Evolutionary conservation across 352 stramenopile genomes (phyloP).

Genomic region (Salisapilia sapeloensis): DNA sequence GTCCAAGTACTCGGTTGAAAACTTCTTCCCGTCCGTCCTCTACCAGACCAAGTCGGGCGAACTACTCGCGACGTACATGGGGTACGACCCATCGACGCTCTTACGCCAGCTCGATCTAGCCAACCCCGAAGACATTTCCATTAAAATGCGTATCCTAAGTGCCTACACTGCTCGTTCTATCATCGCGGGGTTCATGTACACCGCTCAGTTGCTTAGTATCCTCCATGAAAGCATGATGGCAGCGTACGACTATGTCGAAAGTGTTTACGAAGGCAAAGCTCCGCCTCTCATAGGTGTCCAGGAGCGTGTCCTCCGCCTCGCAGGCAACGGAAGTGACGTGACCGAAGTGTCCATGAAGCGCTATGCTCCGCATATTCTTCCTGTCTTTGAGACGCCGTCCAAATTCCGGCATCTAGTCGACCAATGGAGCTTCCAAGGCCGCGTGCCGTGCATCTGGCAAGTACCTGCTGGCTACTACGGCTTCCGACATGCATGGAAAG

Average conservation of each 20-base stretch:
- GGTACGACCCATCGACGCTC: slow-evolving; percentile 13
- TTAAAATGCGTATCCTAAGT: slow-evolving; percentile 19
- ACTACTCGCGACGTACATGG: slow-evolving; percentile 23
- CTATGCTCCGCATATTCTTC: slow-evolving; percentile 44
- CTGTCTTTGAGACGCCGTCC: slow-evolving; percentile 29
- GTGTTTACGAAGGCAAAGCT: slow-evolving; percentile 27
- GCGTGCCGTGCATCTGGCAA: slow-evolving; percentile 35
- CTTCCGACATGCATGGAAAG: slow-evolving; percentile 39
- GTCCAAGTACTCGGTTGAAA: slow-evolving; percentile 35
- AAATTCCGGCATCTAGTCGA: slow-evolving; percentile 26
- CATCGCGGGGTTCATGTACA: slow-evolving; percentile 41
- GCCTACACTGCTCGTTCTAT: slow-evolving; percentile 26
- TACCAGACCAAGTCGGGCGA: slow-evolving; percentile 28
- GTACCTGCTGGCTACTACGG: slow-evolving; percentile 28
- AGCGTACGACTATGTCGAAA: slow-evolving; percentile 22
- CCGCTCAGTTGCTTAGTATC: slow-evolving; percentile 49
- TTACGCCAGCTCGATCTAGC: slow-evolving; percentile 11
- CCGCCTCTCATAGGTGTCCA: slow-evolving; percentile 27
- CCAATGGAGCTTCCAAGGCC: slow-evolving; percentile 31
- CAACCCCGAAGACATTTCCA: slow-evolving; percentile 18
- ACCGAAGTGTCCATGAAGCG: slow-evolving; percentile 47
- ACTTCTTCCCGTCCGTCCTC: slow-evolving; percentile 47
- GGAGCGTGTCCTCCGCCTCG: slow-evolving; percentile 41
- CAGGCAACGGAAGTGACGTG: slow-evolving; percentile 31
- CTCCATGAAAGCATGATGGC: slow-evolving; percentile 22